These are phyloP conservation scores for Backusella macrospora DNA, from an alignment of 192 early-diverging fungal species.

Conservation along the genomic window DNA sequence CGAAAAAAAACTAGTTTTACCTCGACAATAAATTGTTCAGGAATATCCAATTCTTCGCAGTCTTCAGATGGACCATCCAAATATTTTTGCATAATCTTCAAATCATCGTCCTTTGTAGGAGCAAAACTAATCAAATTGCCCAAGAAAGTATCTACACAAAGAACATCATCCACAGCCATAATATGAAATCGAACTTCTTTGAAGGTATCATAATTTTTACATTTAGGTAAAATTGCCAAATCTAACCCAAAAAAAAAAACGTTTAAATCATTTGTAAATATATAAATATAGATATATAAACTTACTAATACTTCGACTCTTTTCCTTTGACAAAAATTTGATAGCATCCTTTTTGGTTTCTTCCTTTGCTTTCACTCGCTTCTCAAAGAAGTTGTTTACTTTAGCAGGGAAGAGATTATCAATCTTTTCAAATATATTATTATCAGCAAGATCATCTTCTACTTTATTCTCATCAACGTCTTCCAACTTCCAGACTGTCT, in stretches of 20 bases:
- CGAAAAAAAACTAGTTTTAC: conserved; percentile 8
- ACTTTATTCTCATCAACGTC: conserved; percentile 34
- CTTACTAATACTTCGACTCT: conserved; percentile 60
- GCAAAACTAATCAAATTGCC: conserved; percentile 69
- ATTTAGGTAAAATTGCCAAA: conserved; percentile 34
- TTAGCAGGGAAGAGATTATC: conserved; percentile 75
- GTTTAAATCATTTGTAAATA: neutral
- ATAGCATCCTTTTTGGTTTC: conserved; percentile 62
- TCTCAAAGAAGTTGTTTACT: conserved; percentile 45
- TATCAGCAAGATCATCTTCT: conserved; percentile 34
- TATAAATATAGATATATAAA: neutral
- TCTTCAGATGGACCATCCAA: conserved; percentile 44
- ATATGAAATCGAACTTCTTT: conserved; percentile 64
- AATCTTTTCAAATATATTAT: conserved; percentile 62
- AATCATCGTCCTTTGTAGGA: conserved; percentile 66
- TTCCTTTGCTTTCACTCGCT: conserved; percentile 36
- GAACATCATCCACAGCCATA: conserved; percentile 65
- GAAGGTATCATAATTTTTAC: conserved; percentile 44
- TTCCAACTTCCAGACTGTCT: conserved; percentile 36
- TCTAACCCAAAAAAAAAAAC: conserved; percentile 15
- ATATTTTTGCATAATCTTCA: conserved; percentile 31
- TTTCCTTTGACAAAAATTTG: conserved; percentile 67
- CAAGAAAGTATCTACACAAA: conserved; percentile 63
- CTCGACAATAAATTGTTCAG: conserved; percentile 73
- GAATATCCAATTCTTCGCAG: conserved; percentile 55